These are phyloP conservation scores for Corylus avellana DNA, from an alignment of 306 rosid species.

Conservation along the genomic window DNA sequence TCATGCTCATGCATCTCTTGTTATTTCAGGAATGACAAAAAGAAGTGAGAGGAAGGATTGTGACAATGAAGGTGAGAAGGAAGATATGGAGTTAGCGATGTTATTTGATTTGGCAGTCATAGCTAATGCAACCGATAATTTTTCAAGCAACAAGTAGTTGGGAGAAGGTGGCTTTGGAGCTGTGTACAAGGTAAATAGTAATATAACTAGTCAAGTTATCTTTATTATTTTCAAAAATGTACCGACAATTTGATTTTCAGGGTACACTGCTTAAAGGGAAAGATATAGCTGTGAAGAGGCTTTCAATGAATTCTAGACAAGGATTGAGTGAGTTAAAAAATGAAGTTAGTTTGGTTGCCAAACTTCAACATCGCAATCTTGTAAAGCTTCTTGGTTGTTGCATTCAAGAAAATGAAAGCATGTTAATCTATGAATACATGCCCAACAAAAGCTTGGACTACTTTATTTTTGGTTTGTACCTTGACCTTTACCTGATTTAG, in stretches of 20 bases:
- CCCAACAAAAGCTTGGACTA: slow-evolving; percentile 43
- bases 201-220: not conserved
- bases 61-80: slow-evolving; percentile 9
- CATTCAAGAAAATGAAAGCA: slow-evolving; percentile 31
- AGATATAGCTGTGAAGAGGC: slow-evolving; percentile 68
- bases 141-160: slow-evolving; percentile 45
- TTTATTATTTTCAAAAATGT: not conserved
- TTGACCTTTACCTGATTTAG: not conserved
- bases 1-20: not conserved
- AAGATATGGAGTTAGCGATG: slow-evolving; percentile 50
- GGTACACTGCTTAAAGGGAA: slow-evolving; percentile 47
- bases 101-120: slow-evolving; percentile 39
- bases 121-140: slow-evolving; percentile 42
- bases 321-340: slow-evolving; percentile 35
- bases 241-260: slow-evolving; percentile 28
- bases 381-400: slow-evolving; percentile 47
- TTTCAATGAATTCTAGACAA: slow-evolving; percentile 53
- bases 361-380: slow-evolving; percentile 50
- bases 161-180: slow-evolving; percentile 75
- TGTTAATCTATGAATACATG: slow-evolving; percentile 42
- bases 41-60: not conserved
- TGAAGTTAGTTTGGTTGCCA: slow-evolving; percentile 32
- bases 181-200: slow-evolving; percentile 44
- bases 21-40: not conserved
- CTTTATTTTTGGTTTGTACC: slow-evolving; percentile 38